Base-by-base conservation (phyloP, 768 basidiomycete species). In the Amyloporia xantha region DNA sequence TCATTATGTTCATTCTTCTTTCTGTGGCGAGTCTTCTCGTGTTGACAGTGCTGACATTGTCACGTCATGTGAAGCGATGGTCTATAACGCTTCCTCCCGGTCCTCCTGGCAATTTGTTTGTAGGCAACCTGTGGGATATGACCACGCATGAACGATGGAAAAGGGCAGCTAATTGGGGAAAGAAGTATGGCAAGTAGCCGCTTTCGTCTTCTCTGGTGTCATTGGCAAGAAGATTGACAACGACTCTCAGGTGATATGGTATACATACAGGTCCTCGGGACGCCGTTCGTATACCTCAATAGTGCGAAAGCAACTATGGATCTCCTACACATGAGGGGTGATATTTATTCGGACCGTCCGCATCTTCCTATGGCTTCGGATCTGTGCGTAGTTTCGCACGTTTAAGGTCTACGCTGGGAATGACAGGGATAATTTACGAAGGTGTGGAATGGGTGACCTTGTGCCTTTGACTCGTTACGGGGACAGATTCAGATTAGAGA, bases 301-400 rank as follows among this genome's bases (percentile, higher is more conserved):
- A 12, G 26, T 3, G 25, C 25, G n/a, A 19, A 39, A 7, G 47
- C 38, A 7, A 27, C 23, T 15, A 12, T 5, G 3, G 47, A 48
- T 12, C 47, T 48, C 38, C 25, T 48, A n/a, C 26, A 48, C 17
- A n/a, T 12, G 11, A 36, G 47, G 6, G 38, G 38, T 19, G 17
- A 9, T 9, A 12, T 40, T 3, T 48, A 48, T 27, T 25, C 21
- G 7, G 25, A 48, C 39, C 11, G 38, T 6, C 47, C 47, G 28
- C 33, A 25, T 19, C 19, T 28, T 25, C 19, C 26, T 12, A 48
- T 48, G 47, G 30, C 30, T 33, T 62, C 63, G 0, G 63, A 65
- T 48, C 52, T 69, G 65, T 33, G 15, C 7, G 30, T 33, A 7
- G 30, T 33, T 33, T 33, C 30, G 15, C n/a, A n/a, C n/a, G n/a